phyloP scores from a whole-genome alignment of 2,329 filamentous ascomycete species.

The Alternaria sp. region DNA sequence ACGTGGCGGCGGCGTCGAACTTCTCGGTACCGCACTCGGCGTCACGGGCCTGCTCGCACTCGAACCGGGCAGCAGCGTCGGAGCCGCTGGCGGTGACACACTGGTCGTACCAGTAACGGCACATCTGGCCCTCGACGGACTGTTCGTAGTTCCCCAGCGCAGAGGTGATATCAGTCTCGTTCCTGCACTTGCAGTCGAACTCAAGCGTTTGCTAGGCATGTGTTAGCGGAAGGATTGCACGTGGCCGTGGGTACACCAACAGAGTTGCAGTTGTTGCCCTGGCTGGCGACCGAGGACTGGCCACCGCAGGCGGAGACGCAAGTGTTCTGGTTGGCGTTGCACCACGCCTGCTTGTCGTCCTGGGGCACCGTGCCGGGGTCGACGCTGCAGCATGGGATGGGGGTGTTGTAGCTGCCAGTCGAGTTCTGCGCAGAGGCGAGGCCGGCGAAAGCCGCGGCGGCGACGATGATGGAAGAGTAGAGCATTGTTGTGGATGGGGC shows the following conservation, averaged over 20 bases:
- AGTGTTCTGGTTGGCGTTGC: slow-evolving; percentile 63
- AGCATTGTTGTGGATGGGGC: slow-evolving; percentile 50
- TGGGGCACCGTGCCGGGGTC: slow-evolving; percentile 50
- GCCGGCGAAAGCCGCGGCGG: slow-evolving; percentile 55
- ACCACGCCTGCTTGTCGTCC: slow-evolving; percentile 58
- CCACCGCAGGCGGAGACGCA: slow-evolving; percentile 66
- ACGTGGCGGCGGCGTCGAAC: slow-evolving; percentile 18
- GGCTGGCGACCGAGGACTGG: slow-evolving; percentile 47
- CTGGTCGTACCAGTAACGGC: slow-evolving; percentile 57
- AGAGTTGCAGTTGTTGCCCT: slow-evolving; percentile 61
- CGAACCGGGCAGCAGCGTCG: slow-evolving; percentile 46
- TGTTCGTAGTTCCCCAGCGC: slow-evolving; percentile 57
- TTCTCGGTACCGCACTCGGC: slow-evolving; percentile 60
- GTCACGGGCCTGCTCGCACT: slow-evolving; percentile 53
- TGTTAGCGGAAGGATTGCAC: slow-evolving; percentile 22
- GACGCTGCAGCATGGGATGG: slow-evolving; percentile 51
- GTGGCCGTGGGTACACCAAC: slow-evolving; percentile 53
- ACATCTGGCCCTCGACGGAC: slow-evolving; percentile 67
- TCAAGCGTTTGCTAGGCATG: slow-evolving; percentile 54
- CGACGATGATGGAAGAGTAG: slow-evolving; percentile 55
- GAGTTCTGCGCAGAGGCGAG: slow-evolving; percentile 54
- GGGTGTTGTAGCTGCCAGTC: slow-evolving; percentile 29
- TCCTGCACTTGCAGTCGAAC: slow-evolving; percentile 64
- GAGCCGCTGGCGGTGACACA: slow-evolving; percentile 51
- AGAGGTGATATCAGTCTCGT: slow-evolving; percentile 59